phyloP scores from a whole-genome alignment of 768 basidiomycete genomes.

The Agaricus blazei region DNA sequence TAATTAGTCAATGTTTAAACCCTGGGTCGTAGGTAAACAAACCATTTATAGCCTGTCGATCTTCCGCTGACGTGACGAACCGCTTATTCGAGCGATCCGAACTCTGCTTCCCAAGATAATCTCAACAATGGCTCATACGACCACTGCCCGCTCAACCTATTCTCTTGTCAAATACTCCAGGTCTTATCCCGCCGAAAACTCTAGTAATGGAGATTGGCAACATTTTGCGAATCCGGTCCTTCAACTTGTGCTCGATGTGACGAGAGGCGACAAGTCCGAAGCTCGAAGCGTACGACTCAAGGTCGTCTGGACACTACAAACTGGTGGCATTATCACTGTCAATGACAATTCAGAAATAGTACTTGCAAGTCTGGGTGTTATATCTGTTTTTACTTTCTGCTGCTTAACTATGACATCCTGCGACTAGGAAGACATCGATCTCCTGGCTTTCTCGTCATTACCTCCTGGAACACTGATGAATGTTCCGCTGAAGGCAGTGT shows the following conservation, averaged over 20 bases:
- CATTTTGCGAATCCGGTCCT: conserved; percentile 72
- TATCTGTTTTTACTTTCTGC: conserved; percentile 7
- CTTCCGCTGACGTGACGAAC: not conserved
- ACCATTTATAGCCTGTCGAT: not conserved
- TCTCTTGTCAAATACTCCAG: conserved; percentile 62
- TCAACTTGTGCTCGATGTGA: conserved; percentile 56
- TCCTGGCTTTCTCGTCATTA: conserved; percentile 59
- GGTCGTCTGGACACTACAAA: conserved; percentile 55
- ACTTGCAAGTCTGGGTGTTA: conserved; percentile 47
- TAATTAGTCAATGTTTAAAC: not conserved
- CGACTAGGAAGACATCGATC: conserved; percentile 70
- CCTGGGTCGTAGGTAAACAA: not conserved
- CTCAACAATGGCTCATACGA: conserved; percentile 42
- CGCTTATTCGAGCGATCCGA: too few species aligned
- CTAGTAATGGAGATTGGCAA: conserved; percentile 57
- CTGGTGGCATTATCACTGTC: conserved; percentile 25
- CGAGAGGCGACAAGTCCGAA: conserved; percentile 40
- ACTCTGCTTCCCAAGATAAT: too few species aligned
- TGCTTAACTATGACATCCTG: not conserved
- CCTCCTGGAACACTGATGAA: conserved; percentile 22
- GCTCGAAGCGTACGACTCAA: conserved; percentile 63
- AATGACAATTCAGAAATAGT: conserved; percentile 50
- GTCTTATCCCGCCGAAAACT: conserved; percentile 41
- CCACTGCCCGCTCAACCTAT: conserved; percentile 55
- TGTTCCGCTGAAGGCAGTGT: conserved; percentile 76